Evolutionary conservation across 2,329 filamentous ascomycete species (phyloP).

Genomic region (Cladosporium sp.): DNA sequence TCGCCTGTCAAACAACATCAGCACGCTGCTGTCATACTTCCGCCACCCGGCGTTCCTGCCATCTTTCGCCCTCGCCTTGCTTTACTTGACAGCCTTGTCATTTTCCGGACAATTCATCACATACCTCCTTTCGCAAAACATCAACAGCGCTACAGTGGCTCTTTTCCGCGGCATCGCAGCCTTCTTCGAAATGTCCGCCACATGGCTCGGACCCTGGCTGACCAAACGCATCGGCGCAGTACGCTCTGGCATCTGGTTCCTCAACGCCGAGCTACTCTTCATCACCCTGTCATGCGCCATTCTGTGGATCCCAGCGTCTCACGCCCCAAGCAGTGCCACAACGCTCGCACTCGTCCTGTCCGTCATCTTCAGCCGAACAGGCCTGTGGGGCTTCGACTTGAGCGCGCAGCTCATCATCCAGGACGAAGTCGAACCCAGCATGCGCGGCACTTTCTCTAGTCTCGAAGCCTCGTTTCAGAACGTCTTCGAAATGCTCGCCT

Average conservation of each 20-base stretch:
- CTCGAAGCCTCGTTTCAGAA: constrained; percentile 67
- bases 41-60: constrained; percentile 55
- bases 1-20: not conserved
- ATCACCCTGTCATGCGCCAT: constrained; percentile 39
- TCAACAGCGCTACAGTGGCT: constrained; percentile 50
- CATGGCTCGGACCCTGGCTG: constrained; percentile 55
- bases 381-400: constrained; percentile 47
- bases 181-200: constrained; percentile 56
- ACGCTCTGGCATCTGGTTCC: constrained; percentile 66
- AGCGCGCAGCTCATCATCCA: constrained; percentile 45
- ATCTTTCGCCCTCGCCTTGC: constrained; percentile 55
- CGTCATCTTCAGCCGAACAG: constrained; percentile 39
- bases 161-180: constrained; percentile 50
- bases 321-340: constrained; percentile 16
- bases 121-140: constrained; percentile 54
- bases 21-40: constrained; percentile 39
- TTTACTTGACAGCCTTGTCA: constrained; percentile 59
- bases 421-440: constrained; percentile 35
- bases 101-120: constrained; percentile 63
- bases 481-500: constrained; percentile 65
- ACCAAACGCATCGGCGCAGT: constrained; percentile 50
- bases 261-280: constrained; percentile 63
- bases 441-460: constrained; percentile 65
- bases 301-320: constrained; percentile 25
- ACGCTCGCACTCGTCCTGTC: constrained; percentile 34